These are phyloP conservation scores for Clavispora asparagi DNA, from an alignment of 805 yeast genomes.

Conservation along the genomic window DNA sequence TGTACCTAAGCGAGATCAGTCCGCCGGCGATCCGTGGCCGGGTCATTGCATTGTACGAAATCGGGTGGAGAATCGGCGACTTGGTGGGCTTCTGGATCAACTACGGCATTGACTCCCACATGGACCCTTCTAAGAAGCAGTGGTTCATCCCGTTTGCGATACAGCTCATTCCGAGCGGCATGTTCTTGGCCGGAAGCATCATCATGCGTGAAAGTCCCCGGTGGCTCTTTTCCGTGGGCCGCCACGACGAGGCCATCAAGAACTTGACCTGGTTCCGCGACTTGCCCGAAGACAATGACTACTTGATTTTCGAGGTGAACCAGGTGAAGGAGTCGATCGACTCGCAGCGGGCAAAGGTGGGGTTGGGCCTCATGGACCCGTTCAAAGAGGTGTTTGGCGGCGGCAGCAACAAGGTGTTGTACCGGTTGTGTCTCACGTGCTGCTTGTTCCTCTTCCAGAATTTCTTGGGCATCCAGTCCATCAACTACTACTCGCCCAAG, in stretches of 20 bases:
- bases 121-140: constrained; percentile 22
- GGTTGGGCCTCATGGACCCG: constrained; percentile 32
- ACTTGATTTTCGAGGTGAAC: constrained; percentile 30
- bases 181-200: constrained; percentile 28
- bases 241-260: constrained; percentile 26
- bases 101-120: constrained; percentile 27
- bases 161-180: constrained; percentile 32
- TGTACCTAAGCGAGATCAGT: constrained; percentile 29
- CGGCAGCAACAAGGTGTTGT: constrained; percentile 19
- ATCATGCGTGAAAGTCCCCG: constrained; percentile 33
- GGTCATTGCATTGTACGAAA: constrained; percentile 27
- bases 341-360: constrained; percentile 22
- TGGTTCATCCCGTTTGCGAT: constrained; percentile 38
- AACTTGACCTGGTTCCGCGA: constrained; percentile 33
- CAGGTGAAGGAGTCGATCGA: constrained; percentile 32
- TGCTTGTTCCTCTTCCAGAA: constrained; percentile 32
- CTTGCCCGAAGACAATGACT: constrained; percentile 30
- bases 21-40: constrained; percentile 35
- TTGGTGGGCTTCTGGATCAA: constrained; percentile 36
- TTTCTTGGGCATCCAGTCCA: constrained; percentile 36
- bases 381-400: constrained; percentile 25
- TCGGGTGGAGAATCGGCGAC: constrained; percentile 37
- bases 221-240: constrained; percentile 30
- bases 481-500: constrained; percentile 35
- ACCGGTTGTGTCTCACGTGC: constrained; percentile 28